Conservation (phyloP, 768 basidiomycete genomes). For the Lyophyllum decastes region DNA sequence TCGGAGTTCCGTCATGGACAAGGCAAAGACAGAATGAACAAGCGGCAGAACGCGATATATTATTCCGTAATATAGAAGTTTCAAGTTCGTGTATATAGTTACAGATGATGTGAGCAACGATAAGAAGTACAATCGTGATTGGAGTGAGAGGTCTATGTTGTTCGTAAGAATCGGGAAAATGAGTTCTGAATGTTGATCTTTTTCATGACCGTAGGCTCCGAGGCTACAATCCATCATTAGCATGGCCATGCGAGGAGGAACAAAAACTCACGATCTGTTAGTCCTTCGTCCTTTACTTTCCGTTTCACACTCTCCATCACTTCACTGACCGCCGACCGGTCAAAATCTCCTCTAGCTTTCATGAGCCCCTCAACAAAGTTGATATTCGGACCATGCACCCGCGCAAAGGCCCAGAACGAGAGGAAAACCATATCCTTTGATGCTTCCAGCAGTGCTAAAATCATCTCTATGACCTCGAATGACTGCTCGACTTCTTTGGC, state of each 20-base stretch:
- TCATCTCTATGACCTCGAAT: constrained; percentile 86
- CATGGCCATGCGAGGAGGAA: background rate
- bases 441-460: constrained; percentile 79
- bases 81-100: constrained; percentile 20
- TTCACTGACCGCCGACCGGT: constrained; percentile 83
- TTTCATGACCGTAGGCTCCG: constrained; percentile 90
- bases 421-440: constrained; percentile 89
- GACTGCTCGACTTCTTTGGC: constrained; percentile 77
- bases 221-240: constrained; percentile 43
- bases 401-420: constrained; percentile 93
- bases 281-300: constrained; percentile 87
- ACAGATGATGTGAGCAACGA: constrained; percentile 15
- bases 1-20: constrained; percentile 31
- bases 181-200: constrained; percentile 76
- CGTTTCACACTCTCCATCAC: constrained; percentile 93
- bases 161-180: constrained; percentile 74
- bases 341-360: constrained; percentile 87
- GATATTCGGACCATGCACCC: constrained; percentile 90
- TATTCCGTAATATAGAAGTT: constrained; percentile 17
- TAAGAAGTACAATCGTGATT: constrained; percentile 8
- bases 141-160: constrained; percentile 28
- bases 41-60: constrained; percentile 10
- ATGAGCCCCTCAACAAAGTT: constrained; percentile 90
- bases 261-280: constrained; percentile 72
- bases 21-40: constrained; percentile 48